Evolutionary conservation across 306 rosid genomes (phyloP), one percentile per base, ranked within the genome.

Genomic region (Albizia julibrissin): DNA sequence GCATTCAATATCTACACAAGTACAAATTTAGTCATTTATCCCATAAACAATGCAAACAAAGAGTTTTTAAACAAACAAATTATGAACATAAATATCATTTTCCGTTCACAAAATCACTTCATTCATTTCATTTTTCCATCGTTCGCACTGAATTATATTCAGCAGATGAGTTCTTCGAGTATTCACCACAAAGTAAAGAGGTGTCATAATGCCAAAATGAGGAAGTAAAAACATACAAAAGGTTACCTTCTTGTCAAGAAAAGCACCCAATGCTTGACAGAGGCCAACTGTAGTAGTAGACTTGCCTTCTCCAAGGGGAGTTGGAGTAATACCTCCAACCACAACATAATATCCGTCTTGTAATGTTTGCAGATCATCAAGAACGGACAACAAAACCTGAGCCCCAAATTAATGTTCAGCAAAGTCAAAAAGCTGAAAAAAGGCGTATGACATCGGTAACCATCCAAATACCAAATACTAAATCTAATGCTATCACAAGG

Each of bases 231-330:
- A 75, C 47, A 68, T 13, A 65, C 16, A 40, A 14, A 44, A 72
- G 1, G 52, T 39, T 54, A 95, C 99, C 97, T 93, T 95, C 81
- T 91, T 95, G 76, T 95, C 90, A 83, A 93, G 99, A 85, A 88
- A 95, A 88, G 99, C 96, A 77, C 99, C 99, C 79, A 95, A 85
- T 84, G 99, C 99, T 92, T 95, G 99, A 82, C 99, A 95, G 58
- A 95, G 98, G 31, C 99, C 99, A 66, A 95, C 97, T 44, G 97
- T 92, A n/a, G 99, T 93, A 27, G 99, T 95, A 81, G 99, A 95
- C 86, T 95, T 95, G 67, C 98, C 99, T 91, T 95, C 99, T 79
- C 97, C 98, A 15, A 93, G 99, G 78, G 99, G 96, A 4, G 99
- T 95, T 54, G 99, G 99, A 75, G 99, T 95, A 78, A 95, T 95